Conservation (phyloP, 768 basidiomycete genomes). For the Agrocybe pediades region DNA sequence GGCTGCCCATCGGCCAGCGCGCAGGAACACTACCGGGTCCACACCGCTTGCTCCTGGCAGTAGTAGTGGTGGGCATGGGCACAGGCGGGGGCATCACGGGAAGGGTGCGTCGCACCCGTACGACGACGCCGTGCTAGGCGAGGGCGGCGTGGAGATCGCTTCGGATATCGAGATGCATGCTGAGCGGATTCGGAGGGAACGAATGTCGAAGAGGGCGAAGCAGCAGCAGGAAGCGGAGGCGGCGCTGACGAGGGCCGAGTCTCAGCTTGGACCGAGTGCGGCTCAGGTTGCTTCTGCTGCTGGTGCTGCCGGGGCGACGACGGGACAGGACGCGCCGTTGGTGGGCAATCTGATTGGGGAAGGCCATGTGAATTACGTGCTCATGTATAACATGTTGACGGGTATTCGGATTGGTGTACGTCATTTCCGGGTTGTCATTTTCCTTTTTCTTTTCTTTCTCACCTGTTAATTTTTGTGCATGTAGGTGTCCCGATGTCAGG, state of each 20-base stretch:
- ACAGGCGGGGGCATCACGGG: slow-evolving; percentile 14
- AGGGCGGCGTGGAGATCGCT: slow-evolving; percentile 50
- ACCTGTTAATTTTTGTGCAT: slow-evolving; percentile 16
- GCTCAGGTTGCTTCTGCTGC: not conserved
- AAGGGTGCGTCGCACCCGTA: slow-evolving; percentile 34
- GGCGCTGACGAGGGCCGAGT: slow-evolving; percentile 41
- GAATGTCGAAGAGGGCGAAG: slow-evolving; percentile 71
- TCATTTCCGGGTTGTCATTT: slow-evolving; percentile 17
- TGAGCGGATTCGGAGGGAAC: slow-evolving; percentile 81
- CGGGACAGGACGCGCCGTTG: slow-evolving; percentile 58
- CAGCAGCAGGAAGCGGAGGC: slow-evolving; percentile 65
- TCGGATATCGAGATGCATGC: slow-evolving; percentile 88
- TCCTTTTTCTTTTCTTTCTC: not conserved
- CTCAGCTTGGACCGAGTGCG: slow-evolving; percentile 16
- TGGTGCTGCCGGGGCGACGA: not conserved
- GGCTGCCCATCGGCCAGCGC: slow-evolving; percentile 41
- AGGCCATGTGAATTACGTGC: slow-evolving; percentile 96
- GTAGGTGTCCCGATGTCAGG: slow-evolving; percentile 94
- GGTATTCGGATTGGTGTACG: slow-evolving; percentile 93
- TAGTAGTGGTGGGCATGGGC: not conserved
- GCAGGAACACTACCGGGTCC: slow-evolving; percentile 76
- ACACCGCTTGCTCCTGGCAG: slow-evolving; percentile 21
- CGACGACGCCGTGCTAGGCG: slow-evolving; percentile 34
- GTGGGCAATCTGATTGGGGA: slow-evolving; percentile 98
- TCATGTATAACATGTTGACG: slow-evolving; percentile 99